Percentiles rank a stretch among this genome's conserved stretches.
Conservation (phyloP, 2,329 filamentous ascomycete species). For the Scedosporium aurantiacum region DNA sequence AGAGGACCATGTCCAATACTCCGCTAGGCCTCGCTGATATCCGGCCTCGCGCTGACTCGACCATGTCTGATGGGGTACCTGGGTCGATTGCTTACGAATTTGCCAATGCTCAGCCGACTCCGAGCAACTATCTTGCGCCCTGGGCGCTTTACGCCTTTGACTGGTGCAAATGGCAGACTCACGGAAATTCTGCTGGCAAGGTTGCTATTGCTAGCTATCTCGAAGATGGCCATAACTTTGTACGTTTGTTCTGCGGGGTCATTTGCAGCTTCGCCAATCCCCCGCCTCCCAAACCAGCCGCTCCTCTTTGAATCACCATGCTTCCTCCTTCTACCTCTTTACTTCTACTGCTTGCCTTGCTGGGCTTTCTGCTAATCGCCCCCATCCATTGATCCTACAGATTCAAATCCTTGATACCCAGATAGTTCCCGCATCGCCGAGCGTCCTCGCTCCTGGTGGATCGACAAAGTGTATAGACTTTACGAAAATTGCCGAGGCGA, state of each 20-base stretch:
- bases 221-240: constrained; percentile 97
- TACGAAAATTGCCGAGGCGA: constrained; percentile 87
- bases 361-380: not conserved
- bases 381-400: constrained; percentile 29
- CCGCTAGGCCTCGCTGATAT: constrained; percentile 89
- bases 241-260: constrained; percentile 31
- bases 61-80: constrained; percentile 59
- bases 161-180: constrained; percentile 96
- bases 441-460: constrained; percentile 46
- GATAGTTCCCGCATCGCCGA: constrained; percentile 54
- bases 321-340: not conserved
- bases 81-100: constrained; percentile 55
- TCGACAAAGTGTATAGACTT: constrained; percentile 77
- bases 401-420: constrained; percentile 96
- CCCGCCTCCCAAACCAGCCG: not conserved
- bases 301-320: not conserved
- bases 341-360: not conserved
- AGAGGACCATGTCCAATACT: constrained; percentile 63
- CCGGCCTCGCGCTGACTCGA: constrained; percentile 72
- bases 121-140: constrained; percentile 86
- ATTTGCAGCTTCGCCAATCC: not conserved
- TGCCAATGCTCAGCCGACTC: constrained; percentile 53
- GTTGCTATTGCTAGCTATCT: constrained; percentile 91
- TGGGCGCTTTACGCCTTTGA: constrained; percentile 97
- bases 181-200: constrained; percentile 73